Evolutionary conservation across 192 early-diverging fungal genomes (phyloP), one percentile per base, ranked within the genome.

Genomic region (Umbelopsis vinacea): DNA sequence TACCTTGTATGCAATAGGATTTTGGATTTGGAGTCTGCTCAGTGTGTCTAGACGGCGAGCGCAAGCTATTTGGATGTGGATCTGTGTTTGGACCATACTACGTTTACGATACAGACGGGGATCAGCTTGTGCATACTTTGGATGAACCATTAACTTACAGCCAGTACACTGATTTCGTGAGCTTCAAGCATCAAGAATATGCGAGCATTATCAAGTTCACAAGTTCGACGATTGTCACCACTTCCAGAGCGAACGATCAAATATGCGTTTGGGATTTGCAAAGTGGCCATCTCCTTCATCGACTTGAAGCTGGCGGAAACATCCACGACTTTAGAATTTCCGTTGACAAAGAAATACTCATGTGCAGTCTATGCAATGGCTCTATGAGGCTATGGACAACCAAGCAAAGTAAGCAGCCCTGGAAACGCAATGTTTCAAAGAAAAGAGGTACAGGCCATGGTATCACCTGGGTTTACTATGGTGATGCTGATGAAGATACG

Each of bases 291-390:
- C 57, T 63, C 3, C 33, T 63, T 3, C 33, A 63, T 37, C 57
- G 57, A 22, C 6, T 63, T 12, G 24, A 11, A 8, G 57, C 57
- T 37, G 57, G 57, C 26, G 57, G 57, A 6, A 63, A 63, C 35
- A 63, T 63, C 26, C 57, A 63, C 7, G 35, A 7, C 33, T 63
- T 63, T 63, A 5, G 7, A 0, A 14, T 63, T 2, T 63, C 57
- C 2, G 3, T 63, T 17, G 17, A 29, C 26, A 17, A 63, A 35
- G 57, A 38, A 3, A 63, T 63, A 11, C 33, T 63, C 19, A 63
- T 63, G 57, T 63, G 57, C 33, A 63, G 29, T 35, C 12, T 63
- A 26, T 63, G 57, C 33, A 33, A 63, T 63, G 57, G 57, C 12
- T 33, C 26, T 33, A 63, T 63, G 26, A 26, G 57, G 11, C 15